These are phyloP conservation scores for Boletus rex-veris DNA, from an alignment of 768 basidiomycete species.

Conservation along the genomic window DNA sequence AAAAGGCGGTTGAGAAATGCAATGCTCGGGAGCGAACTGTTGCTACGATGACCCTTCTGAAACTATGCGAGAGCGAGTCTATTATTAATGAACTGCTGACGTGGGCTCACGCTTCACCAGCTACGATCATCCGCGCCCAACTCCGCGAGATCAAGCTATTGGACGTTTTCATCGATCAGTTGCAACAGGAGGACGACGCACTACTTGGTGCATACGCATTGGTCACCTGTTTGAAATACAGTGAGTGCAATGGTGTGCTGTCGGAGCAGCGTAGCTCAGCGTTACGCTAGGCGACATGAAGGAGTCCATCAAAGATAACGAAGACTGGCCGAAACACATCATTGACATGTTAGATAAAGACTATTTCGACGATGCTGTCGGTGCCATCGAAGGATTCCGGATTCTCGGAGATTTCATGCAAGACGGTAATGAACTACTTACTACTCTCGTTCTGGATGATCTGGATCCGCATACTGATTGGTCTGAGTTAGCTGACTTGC, in stretches of 20 bases:
- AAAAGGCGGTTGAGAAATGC: not conserved
- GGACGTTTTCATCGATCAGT: constrained; percentile 7
- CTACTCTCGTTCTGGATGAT: too few relatives aligned
- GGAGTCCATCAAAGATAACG: constrained; percentile 4
- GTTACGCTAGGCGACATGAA: constrained; percentile 14
- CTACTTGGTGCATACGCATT: constrained; percentile 21
- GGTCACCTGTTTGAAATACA: constrained; percentile 9
- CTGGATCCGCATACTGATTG: not conserved
- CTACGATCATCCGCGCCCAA: not conserved
- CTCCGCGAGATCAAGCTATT: constrained; percentile 6
- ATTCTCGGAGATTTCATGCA: constrained; percentile 20
- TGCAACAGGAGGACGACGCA: constrained; percentile 7
- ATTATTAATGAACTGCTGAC: too few relatives aligned
- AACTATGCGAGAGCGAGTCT: not conserved
- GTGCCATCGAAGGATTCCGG: constrained; percentile 22
- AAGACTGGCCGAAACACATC: constrained; percentile 8
- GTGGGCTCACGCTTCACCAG: not conserved
- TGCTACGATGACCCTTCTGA: not conserved
- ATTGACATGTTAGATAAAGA: constrained; percentile 19
- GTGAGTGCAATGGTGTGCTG: constrained; percentile 2
- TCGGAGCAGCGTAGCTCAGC: not conserved
- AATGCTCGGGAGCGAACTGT: not conserved
- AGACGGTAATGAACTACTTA: constrained; percentile 8
- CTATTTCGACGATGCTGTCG: constrained; percentile 24
- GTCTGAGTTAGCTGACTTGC: constrained; percentile 4